Percentiles rank a stretch among this genome's conserved stretches.
phyloP scores from a whole-genome alignment of 2,329 filamentous ascomycete species.

The Apiospora malaysiana region DNA sequence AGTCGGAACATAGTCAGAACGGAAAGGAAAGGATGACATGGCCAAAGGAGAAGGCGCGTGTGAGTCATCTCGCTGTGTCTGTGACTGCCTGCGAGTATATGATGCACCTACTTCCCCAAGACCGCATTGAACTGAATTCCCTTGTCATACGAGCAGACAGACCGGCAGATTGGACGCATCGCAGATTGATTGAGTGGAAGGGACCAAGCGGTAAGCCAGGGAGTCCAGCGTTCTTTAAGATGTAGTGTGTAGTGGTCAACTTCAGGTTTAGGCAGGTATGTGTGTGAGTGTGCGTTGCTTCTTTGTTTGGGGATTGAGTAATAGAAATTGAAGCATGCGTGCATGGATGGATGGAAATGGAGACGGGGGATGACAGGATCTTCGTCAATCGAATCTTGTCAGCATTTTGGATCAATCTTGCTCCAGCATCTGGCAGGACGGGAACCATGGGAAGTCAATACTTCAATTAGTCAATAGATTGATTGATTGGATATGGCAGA shows the following conservation, averaged over 20 bases:
- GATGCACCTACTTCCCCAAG: background rate
- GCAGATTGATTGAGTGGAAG: background rate
- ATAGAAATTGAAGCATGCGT: background rate
- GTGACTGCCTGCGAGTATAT: no score
- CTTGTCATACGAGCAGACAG: background rate
- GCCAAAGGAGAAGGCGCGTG: background rate
- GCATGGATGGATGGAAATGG: background rate
- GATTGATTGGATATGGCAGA: background rate
- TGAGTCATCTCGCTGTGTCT: background rate
- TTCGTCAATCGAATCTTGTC: background rate
- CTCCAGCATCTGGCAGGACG: background rate
- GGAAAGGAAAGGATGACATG: no score
- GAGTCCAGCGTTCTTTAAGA: background rate
- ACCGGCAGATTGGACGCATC: background rate
- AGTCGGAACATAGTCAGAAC: no score
- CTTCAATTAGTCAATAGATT: background rate
- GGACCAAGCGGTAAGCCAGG: background rate
- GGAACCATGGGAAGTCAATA: background rate
- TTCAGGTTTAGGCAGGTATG: background rate
- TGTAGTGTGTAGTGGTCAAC: background rate
- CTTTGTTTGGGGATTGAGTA: background rate
- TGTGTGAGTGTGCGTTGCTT: background rate
- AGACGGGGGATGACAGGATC: background rate
- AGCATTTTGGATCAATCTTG: background rate
- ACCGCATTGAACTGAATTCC: background rate